Percentiles rank a stretch among this genome's conserved stretches.
Evolutionary conservation across 2,329 filamentous ascomycete species (phyloP).

Genomic region (Leptographium lundbergii): DNA sequence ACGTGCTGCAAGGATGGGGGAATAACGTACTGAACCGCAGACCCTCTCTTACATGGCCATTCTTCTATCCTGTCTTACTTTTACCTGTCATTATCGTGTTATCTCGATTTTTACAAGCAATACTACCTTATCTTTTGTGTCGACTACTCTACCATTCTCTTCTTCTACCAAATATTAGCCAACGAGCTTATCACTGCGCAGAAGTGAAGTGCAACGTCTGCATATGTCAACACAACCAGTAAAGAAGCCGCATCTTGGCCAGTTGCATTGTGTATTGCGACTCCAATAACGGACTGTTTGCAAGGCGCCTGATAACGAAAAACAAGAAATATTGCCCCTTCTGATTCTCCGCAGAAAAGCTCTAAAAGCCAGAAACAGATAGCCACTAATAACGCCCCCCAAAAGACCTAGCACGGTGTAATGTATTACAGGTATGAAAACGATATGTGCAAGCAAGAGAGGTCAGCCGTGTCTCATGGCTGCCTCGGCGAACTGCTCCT

Average conservation of each 20-base stretch:
- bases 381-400: neutral
- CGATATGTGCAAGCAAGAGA: neutral
- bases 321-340: neutral
- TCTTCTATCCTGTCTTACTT: neutral
- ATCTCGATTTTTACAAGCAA: neutral
- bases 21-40: neutral
- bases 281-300: neutral
- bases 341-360: neutral
- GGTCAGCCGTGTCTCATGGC: conserved; percentile 52
- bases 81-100: neutral
- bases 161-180: neutral
- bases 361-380: neutral
- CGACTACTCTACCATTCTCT: neutral
- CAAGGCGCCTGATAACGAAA: neutral
- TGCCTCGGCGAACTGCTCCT: conserved; percentile 80
- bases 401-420: neutral
- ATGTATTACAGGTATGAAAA: neutral
- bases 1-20: neutral
- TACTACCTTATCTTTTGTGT: neutral
- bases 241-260: neutral
- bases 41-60: neutral
- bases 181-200: neutral
- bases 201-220: too few relatives aligned
- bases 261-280: neutral
- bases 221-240: neutral